Percentiles rank a stretch among this genome's conserved stretches.
Evolutionary conservation across 1,284 basidiomycete species (phyloP).

Genomic region (Sporisorium graminicola): DNA sequence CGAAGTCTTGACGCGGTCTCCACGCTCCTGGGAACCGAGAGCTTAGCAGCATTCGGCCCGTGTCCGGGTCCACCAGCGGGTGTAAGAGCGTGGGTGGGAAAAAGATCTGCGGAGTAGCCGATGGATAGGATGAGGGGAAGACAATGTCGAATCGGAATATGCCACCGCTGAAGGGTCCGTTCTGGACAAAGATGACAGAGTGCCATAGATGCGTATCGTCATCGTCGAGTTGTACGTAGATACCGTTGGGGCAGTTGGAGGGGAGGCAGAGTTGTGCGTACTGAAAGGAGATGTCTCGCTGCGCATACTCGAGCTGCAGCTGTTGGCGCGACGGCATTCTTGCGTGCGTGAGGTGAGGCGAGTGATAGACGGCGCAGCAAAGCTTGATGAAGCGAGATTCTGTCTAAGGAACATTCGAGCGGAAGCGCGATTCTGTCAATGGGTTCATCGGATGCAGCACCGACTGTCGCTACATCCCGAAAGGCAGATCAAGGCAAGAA

Average conservation of each 20-base stretch:
- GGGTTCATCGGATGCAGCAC: background rate
- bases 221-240: conserved; percentile 52
- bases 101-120: conserved; percentile 46
- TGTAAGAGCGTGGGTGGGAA: conserved; percentile 55
- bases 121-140: conserved; percentile 43
- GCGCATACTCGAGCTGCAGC: conserved; percentile 42
- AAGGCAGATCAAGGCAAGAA: background rate
- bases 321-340: conserved; percentile 34
- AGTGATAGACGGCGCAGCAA: no score
- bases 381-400: no score
- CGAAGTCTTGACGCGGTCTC: conserved; percentile 42
- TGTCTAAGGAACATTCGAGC: no score
- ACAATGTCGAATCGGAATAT: conserved; percentile 61
- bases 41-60: conserved; percentile 38
- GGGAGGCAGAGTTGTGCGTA: conserved; percentile 46
- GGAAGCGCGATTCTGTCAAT: no score
- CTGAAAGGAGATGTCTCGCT: conserved; percentile 52
- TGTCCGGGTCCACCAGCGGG: conserved; percentile 54
- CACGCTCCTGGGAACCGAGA: conserved; percentile 35
- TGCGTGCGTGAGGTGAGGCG: background rate
- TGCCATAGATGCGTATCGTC: conserved; percentile 54
- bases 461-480: background rate
- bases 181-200: conserved; percentile 51
- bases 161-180: conserved; percentile 51
- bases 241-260: conserved; percentile 46